Evolutionary conservation across 257 asterid species (phyloP).

Genomic region (Fraxinus excelsior): DNA sequence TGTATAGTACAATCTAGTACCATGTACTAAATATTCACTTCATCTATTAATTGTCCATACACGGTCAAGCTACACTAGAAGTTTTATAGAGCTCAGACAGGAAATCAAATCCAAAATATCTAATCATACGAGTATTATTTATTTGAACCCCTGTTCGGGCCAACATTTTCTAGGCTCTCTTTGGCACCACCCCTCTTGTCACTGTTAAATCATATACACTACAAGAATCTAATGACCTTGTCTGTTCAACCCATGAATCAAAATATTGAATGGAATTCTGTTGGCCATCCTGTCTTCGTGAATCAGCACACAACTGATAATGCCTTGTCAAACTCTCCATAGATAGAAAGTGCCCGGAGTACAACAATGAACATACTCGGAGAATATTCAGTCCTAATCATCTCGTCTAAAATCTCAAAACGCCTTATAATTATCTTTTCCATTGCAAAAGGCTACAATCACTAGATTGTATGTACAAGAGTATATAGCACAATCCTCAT

Average conservation of each 20-base stretch:
- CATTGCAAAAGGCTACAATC: conserved; percentile 58
- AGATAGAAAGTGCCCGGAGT: too few relatives aligned
- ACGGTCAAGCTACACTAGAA: not conserved
- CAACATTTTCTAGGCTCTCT: too few relatives aligned
- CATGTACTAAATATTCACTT: not conserved
- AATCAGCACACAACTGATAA: too few relatives aligned
- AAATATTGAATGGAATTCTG: conserved; percentile 41
- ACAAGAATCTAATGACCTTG: conserved; percentile 7
- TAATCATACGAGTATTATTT: too few relatives aligned
- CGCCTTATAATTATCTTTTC: conserved; percentile 36
- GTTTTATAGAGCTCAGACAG: not conserved
- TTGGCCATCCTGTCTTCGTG: too few relatives aligned
- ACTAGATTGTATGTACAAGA: conserved; percentile 50
- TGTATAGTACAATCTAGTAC: too few relatives aligned
- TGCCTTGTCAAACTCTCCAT: too few relatives aligned
- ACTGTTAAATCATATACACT: too few relatives aligned
- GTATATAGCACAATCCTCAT: conserved; percentile 21
- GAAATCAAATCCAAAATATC: too few relatives aligned
- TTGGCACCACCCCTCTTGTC: too few relatives aligned
- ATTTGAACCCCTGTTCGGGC: not conserved
- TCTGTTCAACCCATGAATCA: conserved; percentile 51
- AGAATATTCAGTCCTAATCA: conserved; percentile 13
- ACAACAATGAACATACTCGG: too few relatives aligned
- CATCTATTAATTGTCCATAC: not conserved
- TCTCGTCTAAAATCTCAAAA: conserved; percentile 40